Evolutionary conservation across 169 alveolate genomes (phyloP), one percentile per base, ranked within the genome.

Genomic region (Cryptosporidium tyzzeri): DNA sequence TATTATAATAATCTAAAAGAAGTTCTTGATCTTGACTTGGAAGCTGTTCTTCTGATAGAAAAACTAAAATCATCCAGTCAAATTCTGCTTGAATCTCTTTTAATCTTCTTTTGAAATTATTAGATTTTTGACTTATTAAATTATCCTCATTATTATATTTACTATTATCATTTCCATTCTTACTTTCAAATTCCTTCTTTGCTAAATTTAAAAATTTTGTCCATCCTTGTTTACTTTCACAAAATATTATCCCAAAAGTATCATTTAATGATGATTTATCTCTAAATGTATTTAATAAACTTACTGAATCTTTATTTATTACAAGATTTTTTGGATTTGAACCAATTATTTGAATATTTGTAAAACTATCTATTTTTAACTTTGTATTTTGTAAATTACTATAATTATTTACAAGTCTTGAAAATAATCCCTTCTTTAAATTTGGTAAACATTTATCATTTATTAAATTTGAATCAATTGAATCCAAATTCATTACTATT

Each of bases 11-110:
- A n/a, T 73, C 71, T 8, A 73, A 21, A 14, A 73, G 71, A 31
- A 73, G 33, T 41, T 73, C 86, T 35, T 59, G 70, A 35, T 73
- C 86, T 33, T 65, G 65, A 53, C 41, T 35, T 3, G 86, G 86
- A 18, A 73, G 44, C 1, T 37, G 55, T 23, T 53, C 70, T 58
- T 73, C 86, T 9, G 86, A 59, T 12, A 73, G 55, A 39, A 73
- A 73, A 4, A 73, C 33, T 1, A 73, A 18, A 7, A 73, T 59
- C 18, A 73, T 55, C 86, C 86, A 73, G 29, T 55, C 65, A 14
- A 37, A 73, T 14, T 73, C 59, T 6, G 51, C 58, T 50, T 70
- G 84, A 26, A 70, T 70, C 33, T 35, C 51, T 29, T 70, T 70
- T 23, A 70, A 37, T 44, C 67, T 70, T 70, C 84, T 70, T 3